Evolutionary conservation across 441 rosid species (phyloP).

Genomic region (Daphne laureola): DNA sequence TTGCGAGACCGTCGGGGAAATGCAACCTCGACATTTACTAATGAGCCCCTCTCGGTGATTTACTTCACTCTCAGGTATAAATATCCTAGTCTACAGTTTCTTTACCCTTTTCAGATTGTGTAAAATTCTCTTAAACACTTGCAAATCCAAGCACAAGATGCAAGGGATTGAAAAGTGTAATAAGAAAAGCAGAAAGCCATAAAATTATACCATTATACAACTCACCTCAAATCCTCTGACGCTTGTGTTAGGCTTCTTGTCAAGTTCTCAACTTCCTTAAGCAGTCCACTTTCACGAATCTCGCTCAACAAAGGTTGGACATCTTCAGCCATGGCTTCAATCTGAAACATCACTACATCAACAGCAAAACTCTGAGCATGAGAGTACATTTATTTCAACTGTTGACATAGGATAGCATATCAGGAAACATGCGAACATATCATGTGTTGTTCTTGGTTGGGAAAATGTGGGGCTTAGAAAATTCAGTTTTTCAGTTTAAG

Average conservation of each 20-base stretch:
- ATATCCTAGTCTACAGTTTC: too few relatives aligned
- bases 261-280: conserved; percentile 77
- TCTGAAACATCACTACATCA: conserved; percentile 86
- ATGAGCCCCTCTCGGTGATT: too few relatives aligned
- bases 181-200: neutral
- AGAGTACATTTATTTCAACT: conserved; percentile 21
- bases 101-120: too few relatives aligned
- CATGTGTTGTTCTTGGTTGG: too few relatives aligned
- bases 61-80: too few relatives aligned
- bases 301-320: conserved; percentile 86
- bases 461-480: too few relatives aligned
- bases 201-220: conserved; percentile 9
- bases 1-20: too few relatives aligned
- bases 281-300: conserved; percentile 73
- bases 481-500: too few relatives aligned
- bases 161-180: neutral
- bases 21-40: too few relatives aligned
- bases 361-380: conserved; percentile 38
- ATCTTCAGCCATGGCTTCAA: conserved; percentile 94
- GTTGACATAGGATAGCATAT: too few relatives aligned
- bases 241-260: conserved; percentile 81
- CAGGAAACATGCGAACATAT: too few relatives aligned
- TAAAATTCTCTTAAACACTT: neutral
- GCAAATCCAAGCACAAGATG: neutral
- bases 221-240: conserved; percentile 84